A percentile compares a stretch with the other conserved stretches of the same genome.
Evolutionary conservation across 148 eudicot species (phyloP).

Genomic region (Rhododendron kiyosumense): DNA sequence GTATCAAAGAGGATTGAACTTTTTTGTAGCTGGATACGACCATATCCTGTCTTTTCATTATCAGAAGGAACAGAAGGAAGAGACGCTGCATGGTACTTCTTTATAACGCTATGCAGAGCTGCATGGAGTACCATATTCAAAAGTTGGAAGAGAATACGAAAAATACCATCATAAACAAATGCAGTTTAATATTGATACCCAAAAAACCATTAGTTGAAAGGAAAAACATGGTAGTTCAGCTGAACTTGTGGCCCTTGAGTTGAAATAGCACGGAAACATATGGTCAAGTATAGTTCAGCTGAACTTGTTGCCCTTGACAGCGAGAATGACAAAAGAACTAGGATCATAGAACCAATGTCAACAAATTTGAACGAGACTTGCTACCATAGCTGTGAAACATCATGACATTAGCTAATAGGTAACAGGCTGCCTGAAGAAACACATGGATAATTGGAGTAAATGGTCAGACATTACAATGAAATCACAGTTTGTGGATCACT

Average conservation of each 20-base stretch:
- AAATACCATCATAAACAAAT: not conserved
- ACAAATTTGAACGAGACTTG: not conserved
- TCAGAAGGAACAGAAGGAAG: constrained; percentile 60
- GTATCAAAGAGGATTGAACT: constrained; percentile 47
- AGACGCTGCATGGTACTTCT: constrained; percentile 42
- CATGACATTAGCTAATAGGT: not conserved
- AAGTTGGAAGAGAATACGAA: not conserved
- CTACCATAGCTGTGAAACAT: not conserved
- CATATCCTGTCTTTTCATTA: constrained; percentile 62
- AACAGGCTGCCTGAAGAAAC: not conserved
- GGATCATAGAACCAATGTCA: not conserved
- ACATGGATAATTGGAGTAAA: not conserved
- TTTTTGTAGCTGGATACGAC: constrained; percentile 54
- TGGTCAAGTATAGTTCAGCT: not conserved
- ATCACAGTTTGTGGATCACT: not conserved
- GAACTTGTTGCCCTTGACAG: not conserved
- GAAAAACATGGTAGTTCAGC: not conserved
- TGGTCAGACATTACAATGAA: not conserved
- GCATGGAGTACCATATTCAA: constrained; percentile 22
- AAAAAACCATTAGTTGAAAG: not conserved
- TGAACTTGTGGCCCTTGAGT: not conserved
- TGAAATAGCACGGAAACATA: not conserved
- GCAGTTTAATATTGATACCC: not conserved
- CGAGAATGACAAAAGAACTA: not conserved
- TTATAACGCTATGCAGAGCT: constrained; percentile 66